These are phyloP conservation scores for Mycena amicta DNA, from an alignment of 768 basidiomycete genomes.

Conservation along the genomic window DNA sequence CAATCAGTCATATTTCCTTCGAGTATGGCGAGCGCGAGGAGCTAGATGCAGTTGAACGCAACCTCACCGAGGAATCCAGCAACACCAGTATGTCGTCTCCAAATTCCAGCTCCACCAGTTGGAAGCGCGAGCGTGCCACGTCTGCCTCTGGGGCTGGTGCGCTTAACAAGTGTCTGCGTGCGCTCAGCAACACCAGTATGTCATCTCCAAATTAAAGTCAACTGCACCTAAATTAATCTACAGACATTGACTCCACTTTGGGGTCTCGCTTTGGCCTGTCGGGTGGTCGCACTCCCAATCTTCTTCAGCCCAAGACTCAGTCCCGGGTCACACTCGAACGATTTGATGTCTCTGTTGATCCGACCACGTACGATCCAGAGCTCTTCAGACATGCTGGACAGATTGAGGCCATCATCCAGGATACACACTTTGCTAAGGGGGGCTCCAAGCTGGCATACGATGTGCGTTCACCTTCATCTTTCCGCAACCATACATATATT, in stretches of 20 bases:
- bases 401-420: not conserved
- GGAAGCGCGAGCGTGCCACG: not conserved
- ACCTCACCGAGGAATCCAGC: not conserved
- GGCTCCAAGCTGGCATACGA: constrained; percentile 4
- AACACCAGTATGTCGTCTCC: not conserved
- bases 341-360: constrained; percentile 6
- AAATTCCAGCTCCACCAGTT: not conserved
- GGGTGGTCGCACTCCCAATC: not conserved
- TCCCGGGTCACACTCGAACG: constrained; percentile 2
- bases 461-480: not conserved
- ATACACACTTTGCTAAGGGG: constrained; percentile 8
- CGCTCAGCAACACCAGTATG: not conserved
- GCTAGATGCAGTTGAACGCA: not conserved
- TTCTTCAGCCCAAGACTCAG: not conserved
- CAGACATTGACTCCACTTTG: not conserved
- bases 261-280: constrained; percentile 1
- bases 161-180: not conserved
- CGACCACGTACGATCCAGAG: not conserved
- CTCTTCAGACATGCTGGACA: not conserved
- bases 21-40: constrained; percentile 3
- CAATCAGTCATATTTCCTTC: not conserved
- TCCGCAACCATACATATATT: not conserved
- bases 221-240: not conserved
- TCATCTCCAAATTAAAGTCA: not conserved
- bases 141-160: not conserved